These are phyloP conservation scores for Colletotrichum tropicale DNA, from an alignment of 2,329 filamentous ascomycete species.

Conservation along the genomic window DNA sequence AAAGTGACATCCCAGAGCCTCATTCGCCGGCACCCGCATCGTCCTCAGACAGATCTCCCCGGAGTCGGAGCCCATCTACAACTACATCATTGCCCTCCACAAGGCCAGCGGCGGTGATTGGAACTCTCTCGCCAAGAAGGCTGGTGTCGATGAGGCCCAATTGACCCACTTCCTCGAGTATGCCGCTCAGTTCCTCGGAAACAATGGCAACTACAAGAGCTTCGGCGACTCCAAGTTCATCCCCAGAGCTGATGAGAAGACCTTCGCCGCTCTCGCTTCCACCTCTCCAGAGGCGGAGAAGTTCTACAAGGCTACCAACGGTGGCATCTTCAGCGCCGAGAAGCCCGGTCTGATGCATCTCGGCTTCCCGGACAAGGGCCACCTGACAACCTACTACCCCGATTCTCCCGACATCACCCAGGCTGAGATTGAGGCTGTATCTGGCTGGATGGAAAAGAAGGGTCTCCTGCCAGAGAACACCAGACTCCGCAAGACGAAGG, in stretches of 20 bases:
- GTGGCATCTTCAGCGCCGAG: constrained; percentile 73
- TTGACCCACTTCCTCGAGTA: constrained; percentile 77
- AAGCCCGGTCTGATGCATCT: constrained; percentile 73
- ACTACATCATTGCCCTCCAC: constrained; percentile 78
- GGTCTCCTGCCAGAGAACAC: constrained; percentile 79
- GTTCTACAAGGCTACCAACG: constrained; percentile 70
- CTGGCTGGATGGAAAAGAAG: constrained; percentile 75
- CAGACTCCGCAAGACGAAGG: constrained; percentile 69
- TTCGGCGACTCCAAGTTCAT: constrained; percentile 88
- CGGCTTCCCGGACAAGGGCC: constrained; percentile 75
- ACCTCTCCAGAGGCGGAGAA: constrained; percentile 64
- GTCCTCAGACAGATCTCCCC: constrained; percentile 83
- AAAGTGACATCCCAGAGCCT: constrained; percentile 57
- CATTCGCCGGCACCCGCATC: constrained; percentile 78
- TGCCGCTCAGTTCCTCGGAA: constrained; percentile 78
- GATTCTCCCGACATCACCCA: constrained; percentile 76
- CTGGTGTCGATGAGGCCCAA: constrained; percentile 67
- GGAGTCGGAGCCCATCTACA: constrained; percentile 81
- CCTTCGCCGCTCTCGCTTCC: constrained; percentile 68
- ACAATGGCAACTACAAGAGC: constrained; percentile 85
- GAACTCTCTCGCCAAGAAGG: constrained; percentile 68
- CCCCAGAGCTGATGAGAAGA: constrained; percentile 69
- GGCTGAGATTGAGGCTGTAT: constrained; percentile 73
- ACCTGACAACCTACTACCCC: constrained; percentile 84
- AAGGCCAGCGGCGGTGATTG: constrained; percentile 72